These are phyloP conservation scores for Aleurites moluccanus DNA, from an alignment of 441 rosid species.

Conservation along the genomic window DNA sequence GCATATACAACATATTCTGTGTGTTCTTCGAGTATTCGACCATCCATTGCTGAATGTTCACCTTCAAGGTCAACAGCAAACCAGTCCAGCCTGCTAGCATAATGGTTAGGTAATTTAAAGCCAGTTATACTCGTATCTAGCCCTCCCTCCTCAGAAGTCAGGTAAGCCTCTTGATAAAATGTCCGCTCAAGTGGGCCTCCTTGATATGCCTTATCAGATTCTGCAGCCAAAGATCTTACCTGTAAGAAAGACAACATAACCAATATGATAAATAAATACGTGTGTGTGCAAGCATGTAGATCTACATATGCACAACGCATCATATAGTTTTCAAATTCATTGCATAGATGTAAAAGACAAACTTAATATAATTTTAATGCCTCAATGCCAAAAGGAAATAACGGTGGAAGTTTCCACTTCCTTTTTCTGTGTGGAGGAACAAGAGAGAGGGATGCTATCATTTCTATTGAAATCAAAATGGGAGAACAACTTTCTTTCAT, in stretches of 20 bases:
- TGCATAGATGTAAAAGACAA: background rate
- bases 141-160: conserved; percentile 55
- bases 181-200: conserved; percentile 80
- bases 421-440: no score
- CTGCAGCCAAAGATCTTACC: conserved; percentile 98
- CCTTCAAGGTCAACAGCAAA: conserved; percentile 99
- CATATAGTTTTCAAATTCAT: background rate
- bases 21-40: conserved; percentile 93
- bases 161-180: conserved; percentile 69
- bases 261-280: conserved; percentile 4
- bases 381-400: no score
- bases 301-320: background rate
- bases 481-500: no score
- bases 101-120: conserved; percentile 61
- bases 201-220: conserved; percentile 90
- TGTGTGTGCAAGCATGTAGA: background rate
- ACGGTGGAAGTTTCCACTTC: no score
- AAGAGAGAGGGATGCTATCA: no score
- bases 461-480: no score
- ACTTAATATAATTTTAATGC: background rate
- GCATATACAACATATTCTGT: conserved; percentile 96
- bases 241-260: conserved; percentile 29
- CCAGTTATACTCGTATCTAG: conserved; percentile 37
- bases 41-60: conserved; percentile 99
- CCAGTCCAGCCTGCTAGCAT: conserved; percentile 77